Evolutionary conservation across 768 basidiomycete genomes (phyloP).

Genomic region (Trametes elegans): DNA sequence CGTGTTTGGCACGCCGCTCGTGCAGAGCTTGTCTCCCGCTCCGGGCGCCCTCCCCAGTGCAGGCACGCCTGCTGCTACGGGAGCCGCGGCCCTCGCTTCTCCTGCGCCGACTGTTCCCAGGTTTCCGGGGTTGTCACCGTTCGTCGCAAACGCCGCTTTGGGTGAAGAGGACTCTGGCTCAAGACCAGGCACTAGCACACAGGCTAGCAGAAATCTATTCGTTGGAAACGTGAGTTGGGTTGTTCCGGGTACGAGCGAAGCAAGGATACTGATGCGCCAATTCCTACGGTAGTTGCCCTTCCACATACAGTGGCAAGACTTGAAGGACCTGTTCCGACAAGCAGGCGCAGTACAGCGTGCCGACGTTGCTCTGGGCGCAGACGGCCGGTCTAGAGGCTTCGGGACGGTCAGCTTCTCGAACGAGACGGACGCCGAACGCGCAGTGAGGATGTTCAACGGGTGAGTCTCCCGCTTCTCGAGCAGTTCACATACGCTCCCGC

Average conservation of each 20-base stretch:
- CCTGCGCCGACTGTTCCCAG: slow-evolving; percentile 13
- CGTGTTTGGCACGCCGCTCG: slow-evolving; percentile 10
- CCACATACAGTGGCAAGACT: slow-evolving; percentile 96
- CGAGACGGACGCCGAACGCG: slow-evolving; percentile 80
- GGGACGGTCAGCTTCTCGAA: slow-evolving; percentile 88
- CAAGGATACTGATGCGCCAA: too few species aligned
- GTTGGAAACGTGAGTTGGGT: slow-evolving; percentile 76
- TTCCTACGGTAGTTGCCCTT: slow-evolving; percentile 88
- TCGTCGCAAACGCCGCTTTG: background rate
- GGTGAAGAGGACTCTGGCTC: slow-evolving; percentile 5
- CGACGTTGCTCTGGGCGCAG: slow-evolving; percentile 79
- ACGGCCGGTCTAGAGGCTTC: slow-evolving; percentile 89
- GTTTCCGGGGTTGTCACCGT: slow-evolving; percentile 9
- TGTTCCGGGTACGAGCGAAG: background rate
- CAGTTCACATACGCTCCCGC: background rate
- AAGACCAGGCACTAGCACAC: slow-evolving; percentile 9
- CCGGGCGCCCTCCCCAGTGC: slow-evolving; percentile 3
- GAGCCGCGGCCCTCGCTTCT: slow-evolving; percentile 5
- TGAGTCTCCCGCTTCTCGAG: slow-evolving; percentile 44
- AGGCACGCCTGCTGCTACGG: slow-evolving; percentile 2
- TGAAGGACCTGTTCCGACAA: slow-evolving; percentile 93
- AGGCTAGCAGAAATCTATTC: slow-evolving; percentile 61
- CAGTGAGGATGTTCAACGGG: slow-evolving; percentile 90
- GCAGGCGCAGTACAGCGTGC: slow-evolving; percentile 90
- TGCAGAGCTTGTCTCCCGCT: slow-evolving; percentile 3